Percentiles rank a stretch among this genome's conserved stretches.
Conservation (phyloP, 2,329 filamentous ascomycete genomes). For the Penicillium olsonii region DNA sequence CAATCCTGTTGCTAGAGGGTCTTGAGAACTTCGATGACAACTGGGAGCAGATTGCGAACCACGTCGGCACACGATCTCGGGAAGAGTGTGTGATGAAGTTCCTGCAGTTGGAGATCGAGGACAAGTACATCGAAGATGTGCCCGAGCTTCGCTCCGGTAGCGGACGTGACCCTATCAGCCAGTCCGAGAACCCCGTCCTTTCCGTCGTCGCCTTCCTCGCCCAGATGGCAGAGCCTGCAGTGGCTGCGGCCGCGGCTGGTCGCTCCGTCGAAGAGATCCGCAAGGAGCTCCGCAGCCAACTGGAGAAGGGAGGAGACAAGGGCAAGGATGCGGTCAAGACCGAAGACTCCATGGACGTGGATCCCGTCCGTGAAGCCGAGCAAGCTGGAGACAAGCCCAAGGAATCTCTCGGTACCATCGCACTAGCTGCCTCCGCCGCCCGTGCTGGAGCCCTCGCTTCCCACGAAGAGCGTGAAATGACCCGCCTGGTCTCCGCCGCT, state of each 20-base stretch:
- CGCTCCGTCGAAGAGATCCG: slow-evolving; percentile 86
- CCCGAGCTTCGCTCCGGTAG: slow-evolving; percentile 67
- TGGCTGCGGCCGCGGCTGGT: slow-evolving; percentile 86
- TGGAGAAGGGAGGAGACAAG: slow-evolving; percentile 63
- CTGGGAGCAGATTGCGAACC: slow-evolving; percentile 89
- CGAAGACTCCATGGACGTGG: slow-evolving; percentile 63
- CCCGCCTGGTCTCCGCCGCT: slow-evolving; percentile 84
- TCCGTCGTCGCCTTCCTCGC: slow-evolving; percentile 94
- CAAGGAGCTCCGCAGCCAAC: slow-evolving; percentile 72
- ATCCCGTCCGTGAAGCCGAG: slow-evolving; percentile 38
- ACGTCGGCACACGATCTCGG: slow-evolving; percentile 85
- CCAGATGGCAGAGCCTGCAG: slow-evolving; percentile 83
- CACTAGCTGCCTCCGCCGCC: slow-evolving; percentile 81
- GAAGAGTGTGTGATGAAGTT: slow-evolving; percentile 98
- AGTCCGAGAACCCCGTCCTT: slow-evolving; percentile 94
- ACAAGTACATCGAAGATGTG: slow-evolving; percentile 89
- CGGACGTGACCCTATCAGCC: slow-evolving; percentile 84
- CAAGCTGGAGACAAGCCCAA: slow-evolving; percentile 42
- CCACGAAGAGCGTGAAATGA: slow-evolving; percentile 96
- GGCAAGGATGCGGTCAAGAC: slow-evolving; percentile 53
- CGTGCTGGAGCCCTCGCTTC: slow-evolving; percentile 86
- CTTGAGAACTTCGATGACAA: slow-evolving; percentile 93
- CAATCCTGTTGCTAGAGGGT: slow-evolving; percentile 84
- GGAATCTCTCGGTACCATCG: slow-evolving; percentile 67
- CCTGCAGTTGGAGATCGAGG: slow-evolving; percentile 92